Conservation (phyloP, 345 rosid species). For the Cardamine resedifolia region DNA sequence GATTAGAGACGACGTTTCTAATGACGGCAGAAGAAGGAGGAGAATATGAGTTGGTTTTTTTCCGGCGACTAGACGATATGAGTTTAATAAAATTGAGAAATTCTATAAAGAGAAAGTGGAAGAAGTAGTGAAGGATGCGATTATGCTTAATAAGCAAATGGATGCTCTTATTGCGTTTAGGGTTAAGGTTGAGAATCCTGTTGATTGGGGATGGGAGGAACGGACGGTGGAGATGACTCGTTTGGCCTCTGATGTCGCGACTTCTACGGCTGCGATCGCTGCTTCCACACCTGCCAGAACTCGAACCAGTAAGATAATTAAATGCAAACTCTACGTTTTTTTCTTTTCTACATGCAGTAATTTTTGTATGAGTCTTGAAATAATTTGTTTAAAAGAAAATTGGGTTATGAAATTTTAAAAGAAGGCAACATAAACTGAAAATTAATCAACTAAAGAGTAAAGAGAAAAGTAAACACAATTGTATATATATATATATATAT, state of each 20-base stretch:
- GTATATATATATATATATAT: too few relatives aligned
- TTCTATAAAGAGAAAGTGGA: constrained; percentile 52
- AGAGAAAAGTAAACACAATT: too few relatives aligned
- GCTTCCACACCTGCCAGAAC: constrained; percentile 43
- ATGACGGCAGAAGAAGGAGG: constrained; percentile 60
- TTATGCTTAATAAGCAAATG: constrained; percentile 53
- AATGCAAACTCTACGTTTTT: not conserved
- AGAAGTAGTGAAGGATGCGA: constrained; percentile 60
- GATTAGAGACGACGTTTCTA: constrained; percentile 48
- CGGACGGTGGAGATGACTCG: constrained; percentile 45
- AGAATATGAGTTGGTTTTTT: constrained; percentile 56
- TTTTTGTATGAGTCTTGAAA: not conserved
- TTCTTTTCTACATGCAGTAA: too few relatives aligned
- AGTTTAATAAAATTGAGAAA: constrained; percentile 57
- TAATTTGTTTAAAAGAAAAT: not conserved
- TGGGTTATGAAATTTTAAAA: not conserved
- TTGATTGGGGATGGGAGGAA: constrained; percentile 47
- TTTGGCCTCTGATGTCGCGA: constrained; percentile 19
- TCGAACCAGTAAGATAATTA: constrained; percentile 40
- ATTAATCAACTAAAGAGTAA: too few relatives aligned
- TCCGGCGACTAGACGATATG: constrained; percentile 64
- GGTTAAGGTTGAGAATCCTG: constrained; percentile 54
- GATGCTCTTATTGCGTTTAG: constrained; percentile 59
- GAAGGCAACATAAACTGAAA: not conserved
- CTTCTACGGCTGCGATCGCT: constrained; percentile 42